Percentiles rank a stretch among this genome's conserved stretches.
phyloP scores from a whole-genome alignment of 2,329 filamentous ascomycete genomes.

The Aspergillus proliferans region DNA sequence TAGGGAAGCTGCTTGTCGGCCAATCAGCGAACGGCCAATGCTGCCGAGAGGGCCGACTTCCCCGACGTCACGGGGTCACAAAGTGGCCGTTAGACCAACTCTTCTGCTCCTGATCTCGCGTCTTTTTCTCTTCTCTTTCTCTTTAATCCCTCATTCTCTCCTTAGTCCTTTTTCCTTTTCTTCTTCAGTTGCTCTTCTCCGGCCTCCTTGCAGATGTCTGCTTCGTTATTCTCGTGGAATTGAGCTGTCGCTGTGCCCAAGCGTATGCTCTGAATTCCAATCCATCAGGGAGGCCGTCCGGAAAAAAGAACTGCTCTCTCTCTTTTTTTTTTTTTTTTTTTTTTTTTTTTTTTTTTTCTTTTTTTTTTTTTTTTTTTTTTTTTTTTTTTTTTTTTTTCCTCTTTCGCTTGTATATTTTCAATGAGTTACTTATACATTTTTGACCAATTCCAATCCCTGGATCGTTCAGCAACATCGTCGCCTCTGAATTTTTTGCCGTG shows the following conservation, averaged over 20 bases:
- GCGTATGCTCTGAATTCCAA: constrained; percentile 6
- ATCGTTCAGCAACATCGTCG: neutral
- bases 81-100: constrained; percentile 9
- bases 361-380: constrained; percentile 2
- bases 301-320: constrained; percentile 4
- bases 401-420: constrained; percentile 6
- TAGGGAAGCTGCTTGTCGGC: constrained; percentile 12
- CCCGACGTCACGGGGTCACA: constrained; percentile 21
- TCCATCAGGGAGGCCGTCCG: constrained; percentile 6
- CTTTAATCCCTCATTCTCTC: neutral
- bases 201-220: neutral
- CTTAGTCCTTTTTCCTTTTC: neutral
- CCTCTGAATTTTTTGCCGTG: neutral
- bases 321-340: constrained; percentile 3
- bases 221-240: constrained; percentile 2
- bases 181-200: neutral
- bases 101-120: neutral
- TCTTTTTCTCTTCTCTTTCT: neutral
- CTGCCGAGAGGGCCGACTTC: constrained; percentile 27
- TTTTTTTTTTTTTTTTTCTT: constrained; percentile 3
- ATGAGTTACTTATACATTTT: constrained; percentile 7
- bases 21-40: constrained; percentile 19
- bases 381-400: constrained; percentile 1
- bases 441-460: neutral
- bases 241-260: constrained; percentile 11